Evolutionary conservation across 441 rosid species (phyloP), one percentile per base, ranked within the genome.

Genomic region (Iberis amara): DNA sequence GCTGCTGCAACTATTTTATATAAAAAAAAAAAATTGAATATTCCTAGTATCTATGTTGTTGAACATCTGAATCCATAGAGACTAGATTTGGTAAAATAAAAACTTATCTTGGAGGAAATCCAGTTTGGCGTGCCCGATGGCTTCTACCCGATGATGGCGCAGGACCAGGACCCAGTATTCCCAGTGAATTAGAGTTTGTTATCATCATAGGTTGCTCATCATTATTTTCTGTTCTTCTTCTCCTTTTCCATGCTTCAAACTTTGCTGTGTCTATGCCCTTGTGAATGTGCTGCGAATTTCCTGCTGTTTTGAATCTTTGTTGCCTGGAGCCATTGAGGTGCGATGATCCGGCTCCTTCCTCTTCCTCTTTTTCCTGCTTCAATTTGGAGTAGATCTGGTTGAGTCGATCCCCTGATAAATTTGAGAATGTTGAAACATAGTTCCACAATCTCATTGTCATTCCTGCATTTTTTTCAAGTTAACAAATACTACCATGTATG

Each of bases 81-180:
- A 18, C 21, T 18, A 18, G 21, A 18, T 18, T 18, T 18, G 21
- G 7, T 51, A 53, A 37, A 37, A 65, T 70, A 76, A 13, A 41
- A 39, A 71, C 83, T 50, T 76, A 79, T 70, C 81, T 73, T 8
- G 70, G 67, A 23, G 92, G 81, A 68, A 75, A 76, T 47, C 98
- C 76, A 18, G 81, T 62, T 64, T 72, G 79, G 21, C 81, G 95
- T 70, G 55, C 57, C 55, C 91, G 75, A 35, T 67, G 69, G 55
- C 77, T 76, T 65, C 88, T 79, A 63, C 81, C 97, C n/a, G 89
- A 67, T n/a, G 99, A 7, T 31, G 32, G 32, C 8, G 32, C 7
- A 28, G 32, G 97, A 44, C 81, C 89, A 0, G 95, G 94, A 50
- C 99, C 99, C 8, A 94, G 96, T 72, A 94, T 94, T 27, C 99